Conservation (phyloP, 2,329 filamentous ascomycete genomes). For the Rhynchosporium agropyri region DNA sequence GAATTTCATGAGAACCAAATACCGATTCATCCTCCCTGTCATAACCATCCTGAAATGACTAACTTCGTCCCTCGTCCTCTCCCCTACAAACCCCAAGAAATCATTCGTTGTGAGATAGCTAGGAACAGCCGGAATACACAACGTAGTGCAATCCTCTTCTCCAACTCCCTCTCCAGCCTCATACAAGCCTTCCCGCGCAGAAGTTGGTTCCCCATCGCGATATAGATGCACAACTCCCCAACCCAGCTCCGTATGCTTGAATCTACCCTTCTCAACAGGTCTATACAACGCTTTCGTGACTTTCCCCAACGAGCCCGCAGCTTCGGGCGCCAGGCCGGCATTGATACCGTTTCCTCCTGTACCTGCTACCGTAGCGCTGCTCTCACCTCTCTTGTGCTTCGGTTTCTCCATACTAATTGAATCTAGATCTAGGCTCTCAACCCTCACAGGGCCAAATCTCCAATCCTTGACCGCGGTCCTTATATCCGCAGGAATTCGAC, state of each 20-base stretch:
- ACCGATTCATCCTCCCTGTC: slow-evolving; percentile 85
- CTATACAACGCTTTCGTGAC: slow-evolving; percentile 83
- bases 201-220: slow-evolving; percentile 76
- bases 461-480: slow-evolving; percentile 65
- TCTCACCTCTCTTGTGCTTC: slow-evolving; percentile 47
- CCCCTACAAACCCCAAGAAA: slow-evolving; percentile 88
- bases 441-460: slow-evolving; percentile 76
- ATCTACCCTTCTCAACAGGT: slow-evolving; percentile 58
- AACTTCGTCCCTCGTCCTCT: slow-evolving; percentile 81
- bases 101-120: slow-evolving; percentile 91
- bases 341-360: slow-evolving; percentile 30
- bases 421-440: slow-evolving; percentile 69
- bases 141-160: slow-evolving; percentile 69
- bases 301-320: slow-evolving; percentile 53
- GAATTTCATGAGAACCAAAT: slow-evolving; percentile 96
- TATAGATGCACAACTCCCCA: slow-evolving; percentile 97
- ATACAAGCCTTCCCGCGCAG: slow-evolving; percentile 51
- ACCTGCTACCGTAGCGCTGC: slow-evolving; percentile 20
- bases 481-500: slow-evolving; percentile 33
- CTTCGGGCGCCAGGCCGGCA: slow-evolving; percentile 49
- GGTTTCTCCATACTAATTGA: slow-evolving; percentile 55
- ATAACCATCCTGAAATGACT: slow-evolving; percentile 94
- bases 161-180: slow-evolving; percentile 25
- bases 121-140: slow-evolving; percentile 93
- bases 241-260: slow-evolving; percentile 73